Conservation (phyloP, 768 basidiomycete genomes). For the Russula ochroleuca region DNA sequence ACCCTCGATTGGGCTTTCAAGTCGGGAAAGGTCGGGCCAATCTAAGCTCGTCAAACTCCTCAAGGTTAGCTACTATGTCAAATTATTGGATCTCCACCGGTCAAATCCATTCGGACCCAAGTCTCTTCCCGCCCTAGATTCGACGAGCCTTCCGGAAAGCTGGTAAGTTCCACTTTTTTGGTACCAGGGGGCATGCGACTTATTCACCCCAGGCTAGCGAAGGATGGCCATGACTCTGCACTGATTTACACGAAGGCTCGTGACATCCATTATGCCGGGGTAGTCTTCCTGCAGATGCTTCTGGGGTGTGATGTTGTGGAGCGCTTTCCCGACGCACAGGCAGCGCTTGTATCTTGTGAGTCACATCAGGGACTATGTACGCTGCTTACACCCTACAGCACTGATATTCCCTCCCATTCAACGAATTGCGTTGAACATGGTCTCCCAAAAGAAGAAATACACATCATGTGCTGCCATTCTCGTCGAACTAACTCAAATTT, state of each 20-base stretch:
- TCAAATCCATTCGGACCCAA: slow-evolving; percentile 70
- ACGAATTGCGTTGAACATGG: slow-evolving; percentile 54
- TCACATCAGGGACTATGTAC: slow-evolving; percentile 10
- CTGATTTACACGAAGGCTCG: slow-evolving; percentile 72
- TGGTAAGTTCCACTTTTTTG: slow-evolving; percentile 39
- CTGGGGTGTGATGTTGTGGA: slow-evolving; percentile 65
- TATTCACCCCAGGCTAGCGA: slow-evolving; percentile 53
- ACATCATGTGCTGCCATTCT: slow-evolving; percentile 56
- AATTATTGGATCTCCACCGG: slow-evolving; percentile 72
- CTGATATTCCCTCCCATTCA: slow-evolving; percentile 50
- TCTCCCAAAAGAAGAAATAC: slow-evolving; percentile 51
- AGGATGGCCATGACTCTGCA: slow-evolving; percentile 74
- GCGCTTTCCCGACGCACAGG: slow-evolving; percentile 49
- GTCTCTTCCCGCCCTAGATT: slow-evolving; percentile 31
- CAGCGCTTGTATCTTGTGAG: slow-evolving; percentile 56
- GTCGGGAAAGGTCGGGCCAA: slow-evolving; percentile 46
- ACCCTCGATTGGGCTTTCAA: slow-evolving; percentile 57
- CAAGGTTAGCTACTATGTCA: slow-evolving; percentile 65
- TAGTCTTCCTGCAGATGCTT: slow-evolving; percentile 81
- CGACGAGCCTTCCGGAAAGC: slow-evolving; percentile 38
- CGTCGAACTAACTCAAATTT: slow-evolving; percentile 41
- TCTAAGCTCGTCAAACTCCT: slow-evolving; percentile 70
- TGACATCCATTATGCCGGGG: slow-evolving; percentile 79
- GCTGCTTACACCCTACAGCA: slow-evolving; percentile 37
- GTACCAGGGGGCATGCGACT: background rate